phyloP scores from a whole-genome alignment of 2,329 filamentous ascomycete species.

The Cladosporium sp. region DNA sequence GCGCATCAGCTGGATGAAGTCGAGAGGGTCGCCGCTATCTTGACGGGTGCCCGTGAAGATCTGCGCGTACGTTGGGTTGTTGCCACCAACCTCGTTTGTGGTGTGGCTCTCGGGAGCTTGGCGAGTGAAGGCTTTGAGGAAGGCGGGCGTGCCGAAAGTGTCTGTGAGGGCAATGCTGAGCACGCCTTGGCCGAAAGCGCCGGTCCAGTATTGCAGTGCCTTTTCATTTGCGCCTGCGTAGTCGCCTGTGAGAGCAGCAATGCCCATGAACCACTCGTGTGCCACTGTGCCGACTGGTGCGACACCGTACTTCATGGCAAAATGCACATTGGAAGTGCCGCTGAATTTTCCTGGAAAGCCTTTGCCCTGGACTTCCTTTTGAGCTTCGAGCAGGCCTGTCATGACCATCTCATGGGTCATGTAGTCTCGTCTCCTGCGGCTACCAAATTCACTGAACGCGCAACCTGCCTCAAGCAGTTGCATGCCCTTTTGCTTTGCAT shows the following conservation, averaged over 20 bases:
- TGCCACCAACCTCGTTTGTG: constrained; percentile 14
- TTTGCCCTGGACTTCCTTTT: constrained; percentile 59
- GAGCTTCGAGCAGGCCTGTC: constrained; percentile 75
- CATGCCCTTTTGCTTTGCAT: constrained; percentile 76
- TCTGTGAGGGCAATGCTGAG: constrained; percentile 83
- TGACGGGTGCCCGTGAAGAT: constrained; percentile 81
- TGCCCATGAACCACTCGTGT: constrained; percentile 99
- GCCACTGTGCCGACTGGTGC: constrained; percentile 84
- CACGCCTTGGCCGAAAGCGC: constrained; percentile 78
- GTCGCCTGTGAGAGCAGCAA: constrained; percentile 83
- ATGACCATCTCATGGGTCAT: constrained; percentile 93
- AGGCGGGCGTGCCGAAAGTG: constrained; percentile 89
- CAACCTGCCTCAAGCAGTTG: constrained; percentile 77
- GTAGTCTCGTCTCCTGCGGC: constrained; percentile 83
- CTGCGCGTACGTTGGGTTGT: constrained; percentile 65
- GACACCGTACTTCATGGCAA: constrained; percentile 89
- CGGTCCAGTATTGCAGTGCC: constrained; percentile 82
- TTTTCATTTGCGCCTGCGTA: constrained; percentile 81
- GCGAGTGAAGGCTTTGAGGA: constrained; percentile 77
- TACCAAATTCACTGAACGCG: constrained; percentile 90
- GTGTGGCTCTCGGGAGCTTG: constrained; percentile 43
- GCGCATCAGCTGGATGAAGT: constrained; percentile 74
- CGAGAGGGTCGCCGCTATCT: constrained; percentile 80
- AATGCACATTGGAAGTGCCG: constrained; percentile 94
- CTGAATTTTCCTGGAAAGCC: constrained; percentile 69